Evolutionary conservation across 108 stramenopile genomes (phyloP), one percentile per base, ranked within the genome.

Genomic region (Cyclotella kingstonii): DNA sequence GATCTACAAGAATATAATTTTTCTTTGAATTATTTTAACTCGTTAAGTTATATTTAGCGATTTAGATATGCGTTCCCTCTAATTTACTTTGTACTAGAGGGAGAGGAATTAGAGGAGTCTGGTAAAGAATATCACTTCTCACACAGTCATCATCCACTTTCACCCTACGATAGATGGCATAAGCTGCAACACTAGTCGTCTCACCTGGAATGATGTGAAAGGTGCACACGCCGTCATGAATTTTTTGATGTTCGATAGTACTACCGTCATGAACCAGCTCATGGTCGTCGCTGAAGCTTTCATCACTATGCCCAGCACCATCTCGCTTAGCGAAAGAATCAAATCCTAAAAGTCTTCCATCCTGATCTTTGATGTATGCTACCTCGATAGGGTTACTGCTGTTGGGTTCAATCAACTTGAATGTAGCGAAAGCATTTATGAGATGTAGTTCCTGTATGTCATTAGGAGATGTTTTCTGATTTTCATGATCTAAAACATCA

Each of bases 321-420:
- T 68, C 48, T 17, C 34, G 19, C 21, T 67, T 73, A 3, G 58
- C 34, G 35, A 78, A 78, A 6, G 66, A 84, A 23, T 83, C 77
- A 72, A 87, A 89, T 1, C 91, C 91, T 23, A 92, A 44, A 7
- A 92, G 66, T 22, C 66, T 57, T 11, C 87, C 87, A 17, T 80
- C 57, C 59, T 92, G 87, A 75, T 92, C 91, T 27, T 79, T 67
- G 18, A 84, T 78, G 67, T 87, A 92, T 14, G 91, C 91, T 56
- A 87, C 76, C 55, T 89, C 84, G 36, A 87, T 74, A 9, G 80
- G 69, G 34, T 41, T 30, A 12, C 80, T 78, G 4, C 38, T 54
- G 7, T 65, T 50, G 0, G 63, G 55, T 46, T 84, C 67, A 7
- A 29, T 47, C 51, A 82, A 56, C 10, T 48, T 49, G 21, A 84